Evolutionary conservation across 1,139 yeast genomes (phyloP).

Genomic region (Scheffersomyces segobiensis): DNA sequence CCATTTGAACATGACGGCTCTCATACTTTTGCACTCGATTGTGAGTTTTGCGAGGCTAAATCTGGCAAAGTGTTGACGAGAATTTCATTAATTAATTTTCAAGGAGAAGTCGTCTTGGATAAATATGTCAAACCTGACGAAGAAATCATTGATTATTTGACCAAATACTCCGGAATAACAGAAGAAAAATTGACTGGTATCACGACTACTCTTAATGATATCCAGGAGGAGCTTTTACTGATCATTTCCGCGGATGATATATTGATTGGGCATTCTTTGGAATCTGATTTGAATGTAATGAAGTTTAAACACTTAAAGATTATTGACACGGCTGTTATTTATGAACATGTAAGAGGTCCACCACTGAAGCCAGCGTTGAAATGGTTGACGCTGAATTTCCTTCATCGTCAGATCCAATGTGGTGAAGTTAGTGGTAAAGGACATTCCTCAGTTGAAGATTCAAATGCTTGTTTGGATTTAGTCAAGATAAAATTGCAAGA

Average conservation of each 20-base stretch:
- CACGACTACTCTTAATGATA: constrained; percentile 63
- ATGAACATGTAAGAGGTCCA: constrained; percentile 76
- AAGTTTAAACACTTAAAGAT: constrained; percentile 61
- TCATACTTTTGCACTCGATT: constrained; percentile 78
- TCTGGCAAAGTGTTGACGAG: constrained; percentile 71
- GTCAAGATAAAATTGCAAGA: constrained; percentile 65
- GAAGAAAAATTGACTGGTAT: constrained; percentile 61
- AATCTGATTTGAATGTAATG: constrained; percentile 64
- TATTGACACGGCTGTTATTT: constrained; percentile 66
- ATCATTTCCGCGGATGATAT: constrained; percentile 54
- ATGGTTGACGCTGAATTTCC: constrained; percentile 59
- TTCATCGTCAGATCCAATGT: constrained; percentile 61
- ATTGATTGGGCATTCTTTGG: constrained; percentile 72
- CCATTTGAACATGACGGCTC: constrained; percentile 54
- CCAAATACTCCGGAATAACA: constrained; percentile 86
- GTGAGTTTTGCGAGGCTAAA: constrained; percentile 83
- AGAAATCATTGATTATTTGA: constrained; percentile 74
- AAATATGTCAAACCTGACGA: constrained; percentile 74
- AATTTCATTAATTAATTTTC: constrained; percentile 69
- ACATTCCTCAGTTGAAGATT: constrained; percentile 88
- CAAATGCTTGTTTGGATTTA: constrained; percentile 76
- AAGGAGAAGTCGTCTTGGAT: constrained; percentile 63
- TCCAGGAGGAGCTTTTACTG: constrained; percentile 56
- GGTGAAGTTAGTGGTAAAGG: constrained; percentile 56
- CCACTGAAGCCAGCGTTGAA: constrained; percentile 78